Evolutionary conservation across 371 early-diverging fungal species (phyloP).

Genomic region (Hamiltosporidium magnivora): DNA sequence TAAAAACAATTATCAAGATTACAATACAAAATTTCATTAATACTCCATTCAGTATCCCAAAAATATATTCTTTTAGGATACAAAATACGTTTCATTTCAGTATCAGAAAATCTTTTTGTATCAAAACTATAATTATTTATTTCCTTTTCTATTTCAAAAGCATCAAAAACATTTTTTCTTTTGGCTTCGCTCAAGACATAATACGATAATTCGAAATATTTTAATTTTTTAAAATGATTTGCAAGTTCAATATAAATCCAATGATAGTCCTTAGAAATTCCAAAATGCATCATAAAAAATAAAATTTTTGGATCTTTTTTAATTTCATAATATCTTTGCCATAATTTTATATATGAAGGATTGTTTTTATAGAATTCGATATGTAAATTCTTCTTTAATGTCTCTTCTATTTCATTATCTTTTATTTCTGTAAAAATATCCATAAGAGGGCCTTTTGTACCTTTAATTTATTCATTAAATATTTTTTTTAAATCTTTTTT

Average conservation of each 20-base stretch:
- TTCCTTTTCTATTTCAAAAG: conserved; percentile 6
- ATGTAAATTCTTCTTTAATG: conserved; percentile 30
- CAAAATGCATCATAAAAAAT: conserved; percentile 43
- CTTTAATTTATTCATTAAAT: no score
- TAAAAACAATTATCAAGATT: no score
- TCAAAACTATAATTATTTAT: conserved; percentile 1
- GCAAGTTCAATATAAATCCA: conserved; percentile 42
- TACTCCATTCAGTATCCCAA: conserved; percentile 28
- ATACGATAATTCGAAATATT: conserved; percentile 8
- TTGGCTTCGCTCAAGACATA: conserved; percentile 20
- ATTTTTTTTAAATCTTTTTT: no score
- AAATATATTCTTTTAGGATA: conserved; percentile 17
- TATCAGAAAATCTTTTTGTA: background rate
- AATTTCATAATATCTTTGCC: conserved; percentile 23
- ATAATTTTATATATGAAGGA: conserved; percentile 45
- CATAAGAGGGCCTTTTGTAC: no score
- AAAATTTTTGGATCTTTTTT: conserved; percentile 31
- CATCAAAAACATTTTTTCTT: conserved; percentile 24
- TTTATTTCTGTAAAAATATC: conserved; percentile 1
- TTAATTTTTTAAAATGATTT: conserved; percentile 16
- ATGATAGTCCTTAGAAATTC: conserved; percentile 37
- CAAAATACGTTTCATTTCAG: conserved; percentile 11
- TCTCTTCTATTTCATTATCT: conserved; percentile 26
- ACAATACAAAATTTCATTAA: no score
- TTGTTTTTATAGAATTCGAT: conserved; percentile 50